Evolutionary conservation across 768 basidiomycete genomes (phyloP).

Genomic region (Leccinellum albellum): DNA sequence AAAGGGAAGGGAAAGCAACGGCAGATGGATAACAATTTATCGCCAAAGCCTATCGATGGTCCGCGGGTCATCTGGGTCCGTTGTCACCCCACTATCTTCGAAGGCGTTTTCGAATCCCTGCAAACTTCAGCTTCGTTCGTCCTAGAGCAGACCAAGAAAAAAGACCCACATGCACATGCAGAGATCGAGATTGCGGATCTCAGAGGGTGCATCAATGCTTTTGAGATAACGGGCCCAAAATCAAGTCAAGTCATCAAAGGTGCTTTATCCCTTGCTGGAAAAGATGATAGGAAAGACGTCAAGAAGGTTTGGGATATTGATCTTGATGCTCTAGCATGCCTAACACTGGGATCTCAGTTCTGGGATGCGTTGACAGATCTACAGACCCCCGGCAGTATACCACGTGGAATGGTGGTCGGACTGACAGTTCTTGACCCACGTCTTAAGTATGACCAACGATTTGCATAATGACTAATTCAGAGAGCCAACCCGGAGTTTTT

Average conservation of each 20-base stretch:
- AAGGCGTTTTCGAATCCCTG: constrained; percentile 52
- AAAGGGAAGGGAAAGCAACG: constrained; percentile 34
- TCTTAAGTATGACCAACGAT: constrained; percentile 53
- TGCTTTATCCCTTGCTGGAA: constrained; percentile 47
- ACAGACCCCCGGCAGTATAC: constrained; percentile 62
- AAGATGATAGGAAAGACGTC: constrained; percentile 53
- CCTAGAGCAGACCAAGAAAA: constrained; percentile 37
- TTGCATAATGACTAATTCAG: not conserved
- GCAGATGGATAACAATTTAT: constrained; percentile 20
- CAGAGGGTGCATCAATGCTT: constrained; percentile 66
- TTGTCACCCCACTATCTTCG: constrained; percentile 71
- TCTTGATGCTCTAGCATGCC: not conserved
- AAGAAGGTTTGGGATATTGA: constrained; percentile 42
- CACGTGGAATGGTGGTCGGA: constrained; percentile 74
- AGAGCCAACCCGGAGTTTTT: not conserved
- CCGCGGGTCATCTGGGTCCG: constrained; percentile 66
- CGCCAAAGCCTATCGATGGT: constrained; percentile 3
- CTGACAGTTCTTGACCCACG: constrained; percentile 84
- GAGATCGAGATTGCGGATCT: constrained; percentile 70
- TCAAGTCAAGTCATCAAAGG: constrained; percentile 72
- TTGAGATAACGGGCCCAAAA: constrained; percentile 89
- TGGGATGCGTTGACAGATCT: constrained; percentile 62
- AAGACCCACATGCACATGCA: constrained; percentile 16
- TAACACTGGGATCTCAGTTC: constrained; percentile 17
- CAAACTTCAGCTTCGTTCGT: constrained; percentile 47